Evolutionary conservation across 192 early-diverging fungal species (phyloP), one percentile per base, ranked within the genome.

Genomic region (Kickxella alabastrina): DNA sequence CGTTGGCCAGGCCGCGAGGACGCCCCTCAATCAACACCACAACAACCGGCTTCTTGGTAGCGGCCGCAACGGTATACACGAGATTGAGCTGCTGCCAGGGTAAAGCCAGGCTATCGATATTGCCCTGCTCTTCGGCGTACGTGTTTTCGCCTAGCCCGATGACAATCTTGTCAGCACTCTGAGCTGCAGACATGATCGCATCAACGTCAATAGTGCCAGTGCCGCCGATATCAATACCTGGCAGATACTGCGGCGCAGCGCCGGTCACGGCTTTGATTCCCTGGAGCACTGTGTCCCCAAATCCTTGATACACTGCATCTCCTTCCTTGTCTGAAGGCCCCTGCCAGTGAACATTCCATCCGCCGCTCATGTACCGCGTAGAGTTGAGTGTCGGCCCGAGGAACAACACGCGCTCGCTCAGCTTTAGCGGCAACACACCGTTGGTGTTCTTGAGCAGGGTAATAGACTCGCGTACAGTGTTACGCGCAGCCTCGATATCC

Each of bases 321-420:
- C 82, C 68, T 18, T 79, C 73, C 21, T 47, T 46, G 8, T 56
- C 49, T 6, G 49, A 43, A 3, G 72, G 73, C 7, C 79, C 79
- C 54, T 83, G 80, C 81, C 81, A 85, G 42, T 81, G 74, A 46
- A 85, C 62, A 2, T 82, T 82, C 81, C 81, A 85, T 2, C 81
- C 83, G 19, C 81, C 83, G 34, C 71, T 75, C 27, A 82, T 54
- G 9, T 69, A 75, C 18, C 75, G 59, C 3, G 81, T 75, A 1
- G 73, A 75, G 45, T 82, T 69, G n/a, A 79, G 77, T 7, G 78
- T 78, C 7, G 83, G 80, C 0, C 83, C 83, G 10, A 82, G 64
- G 12, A 85, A 72, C 37, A 83, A 35, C 19, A 85, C 67, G 10
- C 50, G 78, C 1, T 81, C 68, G 7, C 43, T 24, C 3, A 45